A percentile compares a stretch with the other conserved stretches of the same genome.
Evolutionary conservation across 768 basidiomycete genomes (phyloP).

Genomic region (Leucogyrophana mollusca): DNA sequence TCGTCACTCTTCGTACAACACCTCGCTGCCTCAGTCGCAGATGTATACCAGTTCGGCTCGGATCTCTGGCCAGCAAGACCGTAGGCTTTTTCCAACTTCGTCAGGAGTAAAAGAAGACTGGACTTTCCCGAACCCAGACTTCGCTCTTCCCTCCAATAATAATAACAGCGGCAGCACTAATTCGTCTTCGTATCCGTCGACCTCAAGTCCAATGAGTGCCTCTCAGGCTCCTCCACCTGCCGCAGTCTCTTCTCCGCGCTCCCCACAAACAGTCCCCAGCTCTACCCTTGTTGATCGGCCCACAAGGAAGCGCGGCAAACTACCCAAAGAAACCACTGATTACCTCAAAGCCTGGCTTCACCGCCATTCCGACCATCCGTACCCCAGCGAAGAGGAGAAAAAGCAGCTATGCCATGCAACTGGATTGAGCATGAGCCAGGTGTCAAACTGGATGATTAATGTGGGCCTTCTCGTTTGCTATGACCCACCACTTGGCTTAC

Average conservation of each 20-base stretch:
- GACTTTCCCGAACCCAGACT: constrained; percentile 64
- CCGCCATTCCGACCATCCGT: constrained; percentile 85
- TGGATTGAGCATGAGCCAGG: constrained; percentile 84
- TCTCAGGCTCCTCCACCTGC: constrained; percentile 31
- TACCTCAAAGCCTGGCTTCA: constrained; percentile 88
- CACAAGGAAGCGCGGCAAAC: constrained; percentile 80
- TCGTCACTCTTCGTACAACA: constrained; percentile 67
- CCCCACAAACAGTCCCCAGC: constrained; percentile 48
- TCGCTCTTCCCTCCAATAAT: constrained; percentile 38
- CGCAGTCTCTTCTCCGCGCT: constrained; percentile 44
- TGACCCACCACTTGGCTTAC: constrained; percentile 17
- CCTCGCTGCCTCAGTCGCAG: constrained; percentile 54
- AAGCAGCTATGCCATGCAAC: constrained; percentile 86
- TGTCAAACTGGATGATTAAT: constrained; percentile 94
- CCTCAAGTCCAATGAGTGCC: constrained; percentile 41
- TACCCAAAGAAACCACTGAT: constrained; percentile 89
- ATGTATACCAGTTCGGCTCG: constrained; percentile 69
- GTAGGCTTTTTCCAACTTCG: constrained; percentile 44
- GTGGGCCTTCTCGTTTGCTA: constrained; percentile 38
- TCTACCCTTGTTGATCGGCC: constrained; percentile 74
- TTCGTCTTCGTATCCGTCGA: constrained; percentile 18
- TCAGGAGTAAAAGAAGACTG: constrained; percentile 62
- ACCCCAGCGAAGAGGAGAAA: constrained; percentile 89
- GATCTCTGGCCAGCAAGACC: constrained; percentile 69
- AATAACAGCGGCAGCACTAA: neutral